Percentiles rank a stretch among this genome's conserved stretches.
phyloP scores from a whole-genome alignment of 768 basidiomycete species.

The Boletus rubropictus region DNA sequence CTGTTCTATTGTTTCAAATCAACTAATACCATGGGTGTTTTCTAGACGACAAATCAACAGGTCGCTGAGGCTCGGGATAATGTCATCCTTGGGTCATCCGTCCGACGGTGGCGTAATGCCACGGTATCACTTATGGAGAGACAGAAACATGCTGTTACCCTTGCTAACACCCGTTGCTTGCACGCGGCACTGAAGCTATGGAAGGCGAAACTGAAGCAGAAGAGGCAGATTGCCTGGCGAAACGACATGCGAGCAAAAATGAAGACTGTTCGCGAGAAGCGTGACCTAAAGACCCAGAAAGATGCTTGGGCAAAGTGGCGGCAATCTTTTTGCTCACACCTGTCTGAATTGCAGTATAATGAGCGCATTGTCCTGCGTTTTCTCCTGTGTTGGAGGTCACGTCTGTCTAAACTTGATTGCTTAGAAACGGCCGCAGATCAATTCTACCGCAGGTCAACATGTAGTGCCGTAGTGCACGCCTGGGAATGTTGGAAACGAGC shows the following conservation, averaged over 20 bases:
- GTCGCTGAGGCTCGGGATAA: slow-evolving; percentile 63
- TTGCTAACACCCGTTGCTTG: slow-evolving; percentile 43
- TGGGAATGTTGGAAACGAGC: slow-evolving; percentile 58
- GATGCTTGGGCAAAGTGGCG: slow-evolving; percentile 67
- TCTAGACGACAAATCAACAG: slow-evolving; percentile 66
- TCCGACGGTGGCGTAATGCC: slow-evolving; percentile 58
- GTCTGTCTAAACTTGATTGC: slow-evolving; percentile 35
- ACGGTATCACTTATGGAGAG: slow-evolving; percentile 34
- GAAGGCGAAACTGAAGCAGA: slow-evolving; percentile 49
- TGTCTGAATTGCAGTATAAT: slow-evolving; percentile 48
- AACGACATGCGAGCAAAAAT: slow-evolving; percentile 68
- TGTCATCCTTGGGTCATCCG: slow-evolving; percentile 50
- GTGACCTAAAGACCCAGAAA: slow-evolving; percentile 47
- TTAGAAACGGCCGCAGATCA: slow-evolving; percentile 49
- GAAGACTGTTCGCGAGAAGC: slow-evolving; percentile 52
- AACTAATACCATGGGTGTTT: slow-evolving; percentile 6
- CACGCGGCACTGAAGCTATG: slow-evolving; percentile 44
- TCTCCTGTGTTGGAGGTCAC: slow-evolving; percentile 50
- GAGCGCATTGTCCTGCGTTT: slow-evolving; percentile 39
- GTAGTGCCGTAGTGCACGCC: slow-evolving; percentile 33
- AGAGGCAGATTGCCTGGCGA: slow-evolving; percentile 55
- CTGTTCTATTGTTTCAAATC: slow-evolving; percentile 12
- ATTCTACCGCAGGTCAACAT: slow-evolving; percentile 36
- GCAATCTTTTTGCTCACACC: slow-evolving; percentile 45
- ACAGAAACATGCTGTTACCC: slow-evolving; percentile 37